These are phyloP conservation scores for Debaryomyces nepalensis DNA, from an alignment of 1,139 yeast genomes.

Conservation along the genomic window DNA sequence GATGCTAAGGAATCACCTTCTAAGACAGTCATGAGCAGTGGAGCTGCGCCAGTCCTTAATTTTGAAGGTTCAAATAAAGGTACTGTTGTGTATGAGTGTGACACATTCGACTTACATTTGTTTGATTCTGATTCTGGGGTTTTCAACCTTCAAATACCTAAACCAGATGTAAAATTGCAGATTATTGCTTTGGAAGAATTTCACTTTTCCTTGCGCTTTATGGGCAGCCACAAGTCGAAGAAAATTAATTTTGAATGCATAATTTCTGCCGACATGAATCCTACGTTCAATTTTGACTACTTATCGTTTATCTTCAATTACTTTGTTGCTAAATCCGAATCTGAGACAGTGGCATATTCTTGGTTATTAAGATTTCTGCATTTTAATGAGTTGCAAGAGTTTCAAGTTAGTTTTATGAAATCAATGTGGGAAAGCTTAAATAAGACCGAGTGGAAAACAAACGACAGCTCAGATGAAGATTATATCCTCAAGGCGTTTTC, in stretches of 20 bases:
- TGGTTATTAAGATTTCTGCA: conserved; percentile 63
- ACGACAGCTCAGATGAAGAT: conserved; percentile 21
- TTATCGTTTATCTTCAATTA: conserved; percentile 70
- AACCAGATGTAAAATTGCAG: conserved; percentile 22
- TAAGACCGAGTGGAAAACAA: conserved; percentile 48
- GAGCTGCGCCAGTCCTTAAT: neutral
- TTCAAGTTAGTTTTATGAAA: conserved; percentile 57
- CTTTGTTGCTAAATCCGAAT: conserved; percentile 21
- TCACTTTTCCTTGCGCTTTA: conserved; percentile 56
- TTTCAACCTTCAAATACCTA: conserved; percentile 49
- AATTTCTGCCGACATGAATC: conserved; percentile 58
- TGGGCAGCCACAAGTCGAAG: conserved; percentile 17
- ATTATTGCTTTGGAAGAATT: conserved; percentile 56
- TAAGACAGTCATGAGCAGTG: neutral
- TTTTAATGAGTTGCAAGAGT: conserved; percentile 45
- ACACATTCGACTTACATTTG: conserved; percentile 44
- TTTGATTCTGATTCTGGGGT: conserved; percentile 59
- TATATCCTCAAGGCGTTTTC: conserved; percentile 34
- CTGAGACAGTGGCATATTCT: conserved; percentile 48
- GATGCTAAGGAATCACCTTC: conserved; percentile 8
- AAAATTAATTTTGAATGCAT: conserved; percentile 43
- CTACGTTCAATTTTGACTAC: conserved; percentile 64
- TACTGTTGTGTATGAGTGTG: conserved; percentile 17
- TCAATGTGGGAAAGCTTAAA: conserved; percentile 68
- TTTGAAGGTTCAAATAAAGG: neutral